phyloP scores from a whole-genome alignment of 441 rosid genomes.

The Adansonia grandidieri region DNA sequence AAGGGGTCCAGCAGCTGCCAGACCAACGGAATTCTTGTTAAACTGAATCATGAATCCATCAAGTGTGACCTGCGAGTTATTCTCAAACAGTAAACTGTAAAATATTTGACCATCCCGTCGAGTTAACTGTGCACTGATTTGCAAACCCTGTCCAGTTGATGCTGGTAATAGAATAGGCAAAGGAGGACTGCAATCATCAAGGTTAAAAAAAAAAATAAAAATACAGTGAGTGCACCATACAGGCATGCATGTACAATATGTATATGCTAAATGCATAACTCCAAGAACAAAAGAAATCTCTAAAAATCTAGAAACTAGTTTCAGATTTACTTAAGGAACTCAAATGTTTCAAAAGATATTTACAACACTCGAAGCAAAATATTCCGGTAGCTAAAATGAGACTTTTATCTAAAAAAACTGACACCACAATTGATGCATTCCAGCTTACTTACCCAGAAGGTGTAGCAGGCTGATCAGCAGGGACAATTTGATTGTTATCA shows the following conservation, averaged over 20 bases:
- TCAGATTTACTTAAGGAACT: background rate
- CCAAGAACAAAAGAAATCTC: background rate
- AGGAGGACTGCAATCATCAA: slow-evolving; percentile 60
- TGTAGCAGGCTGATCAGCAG: slow-evolving; percentile 72
- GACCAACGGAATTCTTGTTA: slow-evolving; percentile 93
- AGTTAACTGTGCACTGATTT: slow-evolving; percentile 84
- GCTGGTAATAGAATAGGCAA: slow-evolving; percentile 79
- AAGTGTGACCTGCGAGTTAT: slow-evolving; percentile 73
- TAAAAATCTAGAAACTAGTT: background rate
- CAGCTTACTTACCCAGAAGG: slow-evolving; percentile 68
- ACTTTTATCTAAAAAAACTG: background rate
- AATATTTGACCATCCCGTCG: slow-evolving; percentile 81
- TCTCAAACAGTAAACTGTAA: slow-evolving; percentile 80
- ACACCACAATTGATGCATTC: slow-evolving; percentile 7
- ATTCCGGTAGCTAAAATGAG: slow-evolving; percentile 6
- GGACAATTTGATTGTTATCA: slow-evolving; percentile 81
- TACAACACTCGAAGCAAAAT: slow-evolving; percentile 14
- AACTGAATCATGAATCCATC: slow-evolving; percentile 99
- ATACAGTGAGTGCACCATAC: slow-evolving; percentile 28
- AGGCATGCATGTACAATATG: slow-evolving; percentile 12
- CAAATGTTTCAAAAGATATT: background rate
- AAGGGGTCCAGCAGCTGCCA: slow-evolving; percentile 92
- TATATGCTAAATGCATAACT: background rate
- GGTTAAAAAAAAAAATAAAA: slow-evolving; percentile 15
- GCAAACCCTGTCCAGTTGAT: slow-evolving; percentile 88